Evolutionary conservation across 2,329 filamentous ascomycete genomes (phyloP), one percentile per base, ranked within the genome.

Genomic region (Alternaria burnsii): DNA sequence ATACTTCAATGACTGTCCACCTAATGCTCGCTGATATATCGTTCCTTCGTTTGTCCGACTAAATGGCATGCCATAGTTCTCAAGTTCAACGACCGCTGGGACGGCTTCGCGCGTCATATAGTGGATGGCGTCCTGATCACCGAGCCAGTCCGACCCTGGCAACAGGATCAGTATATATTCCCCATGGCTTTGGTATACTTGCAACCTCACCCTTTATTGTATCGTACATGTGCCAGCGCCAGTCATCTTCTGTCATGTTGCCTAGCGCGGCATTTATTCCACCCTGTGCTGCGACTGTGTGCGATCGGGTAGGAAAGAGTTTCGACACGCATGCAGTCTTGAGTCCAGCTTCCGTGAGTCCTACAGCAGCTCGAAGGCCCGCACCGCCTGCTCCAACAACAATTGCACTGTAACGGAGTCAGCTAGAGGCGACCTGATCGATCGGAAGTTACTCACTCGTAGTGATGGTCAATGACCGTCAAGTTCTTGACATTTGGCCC

Each of bases 261-360:
- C 84, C 85, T 16, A 87, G 75, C 4, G 85, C 85, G 10, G 85
- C 85, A 72, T 87, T 87, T 72, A 89, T 89, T 65, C 87, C 87
- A 64, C 87, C 87, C 77, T 89, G 87, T 24, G 87, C 87, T n/a
- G 87, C 87, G 59, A 89, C 87, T 11, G 87, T 89, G 76, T 89
- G 87, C 68, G 83, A 86, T 78, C 87, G 81, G 18, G 87, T 89
- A 32, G 86, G 86, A 74, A 89, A 89, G 34, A 89, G 80, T 74
- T 89, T 89, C 30, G 85, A 86, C 64, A 89, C 83, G 78, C 87
- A 89, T 63, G 87, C 87, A 61, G 87, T 89, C 68, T 89, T 87
- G 71, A 89, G 84, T 9, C 87, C 87, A 65, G 86, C 85, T 78
- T 89, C 87, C 32, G 87, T 86, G 42, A 89, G 81, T 68, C 87